Conservation (phyloP, 129 eudicot genomes). For the Heracleum sosnowskyi region DNA sequence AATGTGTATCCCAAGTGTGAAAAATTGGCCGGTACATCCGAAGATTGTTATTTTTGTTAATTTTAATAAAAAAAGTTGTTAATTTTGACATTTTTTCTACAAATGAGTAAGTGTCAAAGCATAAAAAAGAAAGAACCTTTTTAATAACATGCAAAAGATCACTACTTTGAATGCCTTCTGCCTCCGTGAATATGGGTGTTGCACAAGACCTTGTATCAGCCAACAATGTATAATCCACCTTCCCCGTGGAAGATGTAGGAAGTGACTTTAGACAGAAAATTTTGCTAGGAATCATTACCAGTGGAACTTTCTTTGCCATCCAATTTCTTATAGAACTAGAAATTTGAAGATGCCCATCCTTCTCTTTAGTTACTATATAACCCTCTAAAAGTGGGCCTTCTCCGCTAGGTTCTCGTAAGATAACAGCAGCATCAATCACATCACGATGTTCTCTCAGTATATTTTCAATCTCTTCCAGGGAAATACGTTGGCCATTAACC, state of each 20-base stretch:
- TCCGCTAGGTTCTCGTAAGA: constrained; percentile 27
- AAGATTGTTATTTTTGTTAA: too few relatives aligned
- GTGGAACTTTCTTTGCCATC: constrained; percentile 62
- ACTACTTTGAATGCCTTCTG: constrained; percentile 26
- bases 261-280: constrained; percentile 38
- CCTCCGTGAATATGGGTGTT: constrained; percentile 23
- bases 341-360: constrained; percentile 17
- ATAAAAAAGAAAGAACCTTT: constrained; percentile 31
- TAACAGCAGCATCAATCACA: constrained; percentile 76
- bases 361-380: constrained; percentile 35
- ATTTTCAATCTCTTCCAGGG: constrained; percentile 76
- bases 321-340: constrained; percentile 51
- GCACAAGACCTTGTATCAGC: constrained; percentile 24
- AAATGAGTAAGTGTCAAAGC: neutral
- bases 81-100: too few relatives aligned
- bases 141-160: constrained; percentile 41
- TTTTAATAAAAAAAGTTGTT: too few relatives aligned
- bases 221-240: constrained; percentile 58
- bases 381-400: constrained; percentile 55
- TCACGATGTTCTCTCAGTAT: constrained; percentile 48
- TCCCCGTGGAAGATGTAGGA: constrained; percentile 73
- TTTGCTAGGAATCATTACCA: constrained; percentile 56
- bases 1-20: too few relatives aligned
- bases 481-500: constrained; percentile 81
- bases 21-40: too few relatives aligned